These are phyloP conservation scores for Penicillium antarcticum DNA, from an alignment of 495 filamentous ascomycete species.

Conservation along the genomic window DNA sequence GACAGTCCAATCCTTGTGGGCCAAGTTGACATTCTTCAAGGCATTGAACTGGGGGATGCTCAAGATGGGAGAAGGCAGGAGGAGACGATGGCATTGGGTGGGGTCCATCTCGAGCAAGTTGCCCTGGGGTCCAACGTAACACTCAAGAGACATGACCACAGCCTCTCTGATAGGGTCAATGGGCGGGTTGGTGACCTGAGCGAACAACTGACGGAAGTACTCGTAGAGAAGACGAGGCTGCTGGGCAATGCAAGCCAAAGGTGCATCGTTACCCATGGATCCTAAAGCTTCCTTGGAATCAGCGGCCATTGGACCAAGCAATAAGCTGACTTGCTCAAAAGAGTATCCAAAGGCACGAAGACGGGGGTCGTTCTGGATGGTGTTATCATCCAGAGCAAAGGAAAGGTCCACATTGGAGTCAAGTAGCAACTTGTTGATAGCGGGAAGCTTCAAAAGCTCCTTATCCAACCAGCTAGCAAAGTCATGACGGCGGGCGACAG, in stretches of 20 bases:
- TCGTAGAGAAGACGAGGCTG: conserved; percentile 92
- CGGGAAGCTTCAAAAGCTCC: conserved; percentile 78
- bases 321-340: conserved; percentile 91
- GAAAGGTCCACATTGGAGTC: conserved; percentile 60
- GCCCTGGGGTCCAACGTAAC: conserved; percentile 96
- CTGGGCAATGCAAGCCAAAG: conserved; percentile 84
- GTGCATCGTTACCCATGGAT: conserved; percentile 99
- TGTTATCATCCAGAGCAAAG: conserved; percentile 64
- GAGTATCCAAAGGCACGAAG: conserved; percentile 93
- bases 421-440: conserved; percentile 59
- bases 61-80: conserved; percentile 87
- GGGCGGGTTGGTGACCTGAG: conserved; percentile 97
- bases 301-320: conserved; percentile 95
- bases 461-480: conserved; percentile 88
- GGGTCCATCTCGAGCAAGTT: conserved; percentile 95
- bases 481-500: conserved; percentile 78
- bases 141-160: conserved; percentile 98
- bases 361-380: conserved; percentile 79
- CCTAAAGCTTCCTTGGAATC: conserved; percentile 99
- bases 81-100: conserved; percentile 81
- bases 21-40: conserved; percentile 69
- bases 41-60: conserved; percentile 91
- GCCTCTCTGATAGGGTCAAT: conserved; percentile 99
- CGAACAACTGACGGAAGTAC: conserved; percentile 98
- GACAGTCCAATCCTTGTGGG: conserved; percentile 84